Evolutionary conservation across 768 basidiomycete species (phyloP), one percentile per base, ranked within the genome.

Genomic region (Mycena epipterygia): DNA sequence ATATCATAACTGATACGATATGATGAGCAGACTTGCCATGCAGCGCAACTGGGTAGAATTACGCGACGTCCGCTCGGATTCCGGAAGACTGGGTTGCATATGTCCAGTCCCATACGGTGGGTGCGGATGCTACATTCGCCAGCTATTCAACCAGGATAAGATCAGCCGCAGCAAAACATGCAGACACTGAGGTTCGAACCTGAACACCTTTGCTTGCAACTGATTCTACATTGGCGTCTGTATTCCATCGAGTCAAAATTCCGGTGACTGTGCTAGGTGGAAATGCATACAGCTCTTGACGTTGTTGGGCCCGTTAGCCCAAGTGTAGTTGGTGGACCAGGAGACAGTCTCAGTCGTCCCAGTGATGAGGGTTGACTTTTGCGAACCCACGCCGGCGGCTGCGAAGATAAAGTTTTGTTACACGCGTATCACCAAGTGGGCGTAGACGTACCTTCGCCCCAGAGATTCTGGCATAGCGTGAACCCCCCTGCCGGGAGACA

Each of bases 391-490:
- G 17, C 89, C 89, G 21, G 80, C 69, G 9, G 67, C 85, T 88
- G 55, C n/a, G 2, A 37, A 16, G 5, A 17, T 25, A 2, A 49
- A 30, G 35, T 48, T n/a, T 53, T 25, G 27, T 25, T 39, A 44
- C 21, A n/a, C 57, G 53, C 30, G 27, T 42, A 44, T 11, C 29
- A 30, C 1, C 3, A 33, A 57, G 33, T 8, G 17, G 39, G 53
- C 13, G n/a, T 30, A 4, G 39, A 74, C 82, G 44, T 67, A 86
- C 86, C 58, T 23, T 76, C 73, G 17, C 88, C 88, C 89, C 89
- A 90, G 27, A 88, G 84, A 75, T 90, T 88, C 75, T 89, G 86
- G 80, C 89, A 89, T 49, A 89, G 83, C 0, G 82, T 85, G 76
- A 81, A 90, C 16, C 77, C 75, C 3, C 88, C 88, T 4, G 85